Percentiles rank a stretch among this genome's conserved stretches.
Evolutionary conservation across 176 grass and related monocot species (phyloP).

Genomic region (Oryza meridionalis): DNA sequence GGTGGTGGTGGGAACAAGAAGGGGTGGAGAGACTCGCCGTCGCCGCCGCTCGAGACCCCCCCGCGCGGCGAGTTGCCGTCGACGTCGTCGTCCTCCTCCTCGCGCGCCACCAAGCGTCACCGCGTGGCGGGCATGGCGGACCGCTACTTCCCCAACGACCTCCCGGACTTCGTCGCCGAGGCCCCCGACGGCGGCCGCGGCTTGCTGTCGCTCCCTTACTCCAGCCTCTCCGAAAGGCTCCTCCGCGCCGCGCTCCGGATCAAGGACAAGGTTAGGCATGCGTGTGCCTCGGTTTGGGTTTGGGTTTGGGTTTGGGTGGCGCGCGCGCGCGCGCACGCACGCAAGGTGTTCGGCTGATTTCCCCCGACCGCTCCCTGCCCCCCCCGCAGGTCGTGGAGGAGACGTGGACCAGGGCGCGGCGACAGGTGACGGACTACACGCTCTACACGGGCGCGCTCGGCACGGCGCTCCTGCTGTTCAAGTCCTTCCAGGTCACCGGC

Average conservation of each 20-base stretch:
- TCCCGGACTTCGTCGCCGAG: slow-evolving; percentile 77
- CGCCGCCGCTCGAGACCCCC: neutral
- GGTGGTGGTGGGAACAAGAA: neutral
- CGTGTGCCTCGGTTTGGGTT: neutral
- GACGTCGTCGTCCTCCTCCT: neutral
- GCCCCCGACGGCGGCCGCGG: slow-evolving; percentile 41
- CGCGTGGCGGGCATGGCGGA: slow-evolving; percentile 64
- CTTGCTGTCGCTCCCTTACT: slow-evolving; percentile 75
- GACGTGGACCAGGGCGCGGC: slow-evolving; percentile 57
- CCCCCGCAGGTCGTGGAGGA: slow-evolving; percentile 72
- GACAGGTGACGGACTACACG: slow-evolving; percentile 68
- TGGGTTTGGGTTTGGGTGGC: neutral
- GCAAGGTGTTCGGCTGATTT: slow-evolving; percentile 50
- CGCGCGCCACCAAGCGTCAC: slow-evolving; percentile 40
- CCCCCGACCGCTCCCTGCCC: neutral
- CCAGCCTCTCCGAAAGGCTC: slow-evolving; percentile 51
- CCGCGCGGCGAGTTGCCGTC: neutral
- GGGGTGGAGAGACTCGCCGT: neutral
- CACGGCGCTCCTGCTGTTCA: slow-evolving; percentile 85
- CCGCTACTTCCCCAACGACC: slow-evolving; percentile 82
- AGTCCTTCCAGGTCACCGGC: slow-evolving; percentile 71
- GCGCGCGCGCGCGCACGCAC: neutral
- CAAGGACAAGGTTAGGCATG: slow-evolving; percentile 65
- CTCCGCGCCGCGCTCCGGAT: slow-evolving; percentile 61
- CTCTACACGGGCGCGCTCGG: slow-evolving; percentile 85